Percentiles rank a stretch among this genome's conserved stretches.
These are phyloP conservation scores for Hypomontagnella monticulosa DNA, from an alignment of 495 filamentous ascomycete genomes.

Conservation along the genomic window DNA sequence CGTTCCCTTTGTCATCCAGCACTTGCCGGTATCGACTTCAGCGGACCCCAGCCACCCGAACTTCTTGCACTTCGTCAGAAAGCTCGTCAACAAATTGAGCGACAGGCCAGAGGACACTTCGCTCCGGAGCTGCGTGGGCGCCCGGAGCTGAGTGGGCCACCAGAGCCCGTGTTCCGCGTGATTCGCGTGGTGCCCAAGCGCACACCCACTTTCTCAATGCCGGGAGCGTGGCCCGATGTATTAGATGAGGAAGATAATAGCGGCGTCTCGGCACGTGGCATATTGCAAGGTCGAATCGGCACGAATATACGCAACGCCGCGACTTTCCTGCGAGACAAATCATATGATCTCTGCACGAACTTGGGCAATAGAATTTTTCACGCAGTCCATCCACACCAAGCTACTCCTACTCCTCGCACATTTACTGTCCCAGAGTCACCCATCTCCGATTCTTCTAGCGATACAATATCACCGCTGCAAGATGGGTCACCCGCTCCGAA, in stretches of 20 bases:
- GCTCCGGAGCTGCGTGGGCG: no score
- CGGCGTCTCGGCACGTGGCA: conserved; percentile 4
- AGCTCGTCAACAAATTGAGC: no score
- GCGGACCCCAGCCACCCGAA: no score
- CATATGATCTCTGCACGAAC: conserved; percentile 16
- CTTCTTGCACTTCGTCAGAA: no score
- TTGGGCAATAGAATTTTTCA: conserved; percentile 23
- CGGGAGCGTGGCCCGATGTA: conserved; percentile 33
- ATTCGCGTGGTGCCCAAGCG: background rate
- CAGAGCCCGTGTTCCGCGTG: no score
- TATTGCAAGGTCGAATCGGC: conserved; percentile 10
- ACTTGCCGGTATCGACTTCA: no score
- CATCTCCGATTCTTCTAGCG: no score
- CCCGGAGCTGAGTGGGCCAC: no score
- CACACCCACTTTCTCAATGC: conserved; percentile 14
- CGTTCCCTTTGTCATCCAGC: no score
- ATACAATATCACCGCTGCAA: conserved; percentile 4
- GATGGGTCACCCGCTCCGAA: conserved; percentile 24
- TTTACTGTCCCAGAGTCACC: no score
- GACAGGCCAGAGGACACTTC: no score
- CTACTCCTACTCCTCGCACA: background rate
- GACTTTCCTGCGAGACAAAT: conserved; percentile 27
- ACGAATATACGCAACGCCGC: conserved; percentile 20
- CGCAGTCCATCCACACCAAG: background rate
- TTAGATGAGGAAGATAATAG: conserved; percentile 5